phyloP scores from a whole-genome alignment of 1,284 basidiomycete species.

The Ustilago vetiveriae region DNA sequence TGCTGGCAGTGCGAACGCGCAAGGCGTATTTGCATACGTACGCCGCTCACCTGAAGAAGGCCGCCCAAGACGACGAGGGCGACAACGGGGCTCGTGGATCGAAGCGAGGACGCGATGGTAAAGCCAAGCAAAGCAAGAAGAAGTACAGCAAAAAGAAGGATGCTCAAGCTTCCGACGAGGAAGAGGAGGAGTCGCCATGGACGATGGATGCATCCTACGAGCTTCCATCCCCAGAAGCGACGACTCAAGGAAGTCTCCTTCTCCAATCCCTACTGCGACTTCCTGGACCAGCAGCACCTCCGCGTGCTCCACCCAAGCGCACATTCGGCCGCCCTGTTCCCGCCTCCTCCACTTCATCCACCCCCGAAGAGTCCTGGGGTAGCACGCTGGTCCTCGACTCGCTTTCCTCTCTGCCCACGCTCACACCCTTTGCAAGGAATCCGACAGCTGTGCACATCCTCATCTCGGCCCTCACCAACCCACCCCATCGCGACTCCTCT shows the following conservation, averaged over 20 bases:
- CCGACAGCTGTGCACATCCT: conserved; percentile 38
- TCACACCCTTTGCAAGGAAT: conserved; percentile 37
- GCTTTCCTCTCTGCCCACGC: conserved; percentile 36
- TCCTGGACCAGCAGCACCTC: conserved; percentile 32
- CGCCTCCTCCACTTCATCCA: not conserved
- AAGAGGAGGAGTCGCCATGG: conserved; percentile 10
- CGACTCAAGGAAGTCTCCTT: conserved; percentile 58
- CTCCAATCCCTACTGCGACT: conserved; percentile 55
- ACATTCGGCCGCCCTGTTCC: conserved; percentile 21
- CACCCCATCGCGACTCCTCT: conserved; percentile 3
- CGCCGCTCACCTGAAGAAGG: conserved; percentile 14
- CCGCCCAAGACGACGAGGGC: conserved; percentile 3
- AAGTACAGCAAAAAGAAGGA: conserved; percentile 12
- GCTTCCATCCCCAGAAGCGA: conserved; percentile 13
- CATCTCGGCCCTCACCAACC: conserved; percentile 29
- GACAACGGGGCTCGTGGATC: conserved; percentile 1
- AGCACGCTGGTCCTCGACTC: conserved; percentile 40
- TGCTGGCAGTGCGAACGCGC: conserved; percentile 40
- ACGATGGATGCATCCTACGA: conserved; percentile 28
- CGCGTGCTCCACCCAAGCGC: conserved; percentile 24
- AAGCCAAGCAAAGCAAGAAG: conserved; percentile 16
- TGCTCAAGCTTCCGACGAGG: conserved; percentile 10
- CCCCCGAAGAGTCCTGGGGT: conserved; percentile 9
- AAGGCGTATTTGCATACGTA: conserved; percentile 45
- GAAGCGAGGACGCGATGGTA: conserved; percentile 29